Evolutionary conservation across 306 rosid species (phyloP), one percentile per base, ranked within the genome.

Genomic region (Delonix regia): DNA sequence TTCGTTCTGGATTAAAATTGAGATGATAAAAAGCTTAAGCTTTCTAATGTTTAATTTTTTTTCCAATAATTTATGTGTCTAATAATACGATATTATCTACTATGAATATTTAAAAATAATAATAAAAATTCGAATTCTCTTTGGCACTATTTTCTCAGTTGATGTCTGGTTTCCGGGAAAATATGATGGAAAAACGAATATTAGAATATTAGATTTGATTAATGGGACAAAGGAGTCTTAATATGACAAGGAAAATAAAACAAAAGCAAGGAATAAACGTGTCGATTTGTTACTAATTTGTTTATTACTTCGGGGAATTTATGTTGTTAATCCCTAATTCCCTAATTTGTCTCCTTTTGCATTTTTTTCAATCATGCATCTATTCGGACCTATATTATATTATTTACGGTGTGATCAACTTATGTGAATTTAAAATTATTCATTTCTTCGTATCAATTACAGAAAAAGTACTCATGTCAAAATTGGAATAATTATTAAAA

Each of bases 271-370:
- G 42, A 67, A 79, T 57, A 67, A 55, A 83, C 64, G 45, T 63
- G 67, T 63, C 27, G 30, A 18, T 56, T 79, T 21, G 73, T 33
- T 62, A 6, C 28, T 41, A 28, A 49, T 36, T 69, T 69, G 53
- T 81, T 81, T 49, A 49, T 71, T 36, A 18, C 47, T 52, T 21
- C 27, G 0, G 30, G 78, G 14, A 77, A 76, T 77, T 53, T 53
- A 24, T 52, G 82, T 52, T 70, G 39, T 64, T n/a, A 33, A 48
- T n/a, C 65, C 27, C 14, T 69, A 51, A 51, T 68, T 68, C 72
- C n/a, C 18, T 36, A 1, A 6, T 67, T 72, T 83, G 76, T 73
- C 75, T 57, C 13, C 14, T 36, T 73, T 4, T 51, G 24, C 2
- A 5, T 18, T 47, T 15, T 66, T 34, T 22, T 66, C 16, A 45